Percentiles rank a stretch among this genome's conserved stretches.
Evolutionary conservation across 805 yeast species (phyloP).

Genomic region (Saccharomycopsis sp.): DNA sequence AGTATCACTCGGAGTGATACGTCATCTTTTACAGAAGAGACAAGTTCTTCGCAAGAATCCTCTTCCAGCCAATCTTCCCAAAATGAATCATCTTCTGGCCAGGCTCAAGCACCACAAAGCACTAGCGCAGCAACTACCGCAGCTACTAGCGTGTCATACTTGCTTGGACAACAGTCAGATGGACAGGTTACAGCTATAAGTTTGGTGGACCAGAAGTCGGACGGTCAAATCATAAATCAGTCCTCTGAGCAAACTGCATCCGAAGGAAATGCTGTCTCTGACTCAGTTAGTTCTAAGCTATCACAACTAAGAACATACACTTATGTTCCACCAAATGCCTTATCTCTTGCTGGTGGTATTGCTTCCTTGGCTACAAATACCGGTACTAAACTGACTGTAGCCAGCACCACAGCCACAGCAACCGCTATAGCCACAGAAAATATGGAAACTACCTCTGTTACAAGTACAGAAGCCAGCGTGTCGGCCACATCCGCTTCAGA

Average conservation of each 20-base stretch:
- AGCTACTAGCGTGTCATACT: not conserved
- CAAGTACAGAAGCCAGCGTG: too few relatives aligned
- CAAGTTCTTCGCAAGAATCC: not conserved
- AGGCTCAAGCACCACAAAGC: not conserved
- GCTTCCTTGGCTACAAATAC: not conserved
- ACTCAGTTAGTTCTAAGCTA: not conserved
- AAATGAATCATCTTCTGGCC: not conserved
- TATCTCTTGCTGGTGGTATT: conserved; percentile 1
- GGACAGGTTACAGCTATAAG: not conserved
- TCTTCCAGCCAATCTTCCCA: not conserved
- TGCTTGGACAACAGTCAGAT: not conserved
- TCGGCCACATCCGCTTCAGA: too few relatives aligned
- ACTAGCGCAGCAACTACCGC: not conserved
- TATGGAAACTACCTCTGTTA: too few relatives aligned
- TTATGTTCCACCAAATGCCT: not conserved
- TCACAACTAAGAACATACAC: not conserved
- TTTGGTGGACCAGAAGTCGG: not conserved
- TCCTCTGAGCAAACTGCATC: not conserved
- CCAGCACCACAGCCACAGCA: not conserved
- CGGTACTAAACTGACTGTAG: not conserved
- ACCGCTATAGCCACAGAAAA: too few relatives aligned
- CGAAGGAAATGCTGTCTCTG: not conserved
- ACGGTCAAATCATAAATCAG: not conserved
- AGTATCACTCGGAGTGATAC: not conserved
- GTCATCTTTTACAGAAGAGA: not conserved